Evolutionary conservation across 306 rosid genomes (phyloP).

Genomic region (Castanopsis chinensis): DNA sequence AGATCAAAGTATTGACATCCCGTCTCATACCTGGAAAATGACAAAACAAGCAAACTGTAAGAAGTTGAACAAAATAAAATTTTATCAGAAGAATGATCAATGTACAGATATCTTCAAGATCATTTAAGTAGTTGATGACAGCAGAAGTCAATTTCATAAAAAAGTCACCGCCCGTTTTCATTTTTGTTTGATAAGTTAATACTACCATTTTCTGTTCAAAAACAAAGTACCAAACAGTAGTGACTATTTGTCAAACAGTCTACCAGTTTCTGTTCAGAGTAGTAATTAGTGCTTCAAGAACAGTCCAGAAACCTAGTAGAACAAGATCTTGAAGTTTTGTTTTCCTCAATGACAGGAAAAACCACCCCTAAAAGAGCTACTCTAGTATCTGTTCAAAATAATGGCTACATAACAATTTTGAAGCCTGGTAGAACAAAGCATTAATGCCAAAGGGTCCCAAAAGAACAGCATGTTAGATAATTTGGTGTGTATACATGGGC

Average conservation of each 20-base stretch:
- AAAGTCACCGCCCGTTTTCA: no score
- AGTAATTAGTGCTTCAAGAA: no score
- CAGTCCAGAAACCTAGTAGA: no score
- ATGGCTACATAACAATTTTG: not conserved
- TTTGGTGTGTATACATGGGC: not conserved
- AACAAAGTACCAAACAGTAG: no score
- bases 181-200: no score
- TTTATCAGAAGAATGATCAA: not conserved
- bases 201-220: no score
- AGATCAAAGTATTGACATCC: conserved; percentile 69
- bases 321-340: no score
- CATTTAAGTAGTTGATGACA: not conserved
- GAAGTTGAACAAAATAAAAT: not conserved
- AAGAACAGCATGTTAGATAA: not conserved
- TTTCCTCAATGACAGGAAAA: not conserved
- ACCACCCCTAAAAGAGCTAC: not conserved
- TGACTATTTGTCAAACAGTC: no score
- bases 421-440: not conserved
- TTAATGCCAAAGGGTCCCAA: not conserved
- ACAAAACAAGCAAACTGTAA: not conserved
- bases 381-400: not conserved
- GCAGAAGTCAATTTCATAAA: not conserved
- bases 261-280: no score
- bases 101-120: not conserved
- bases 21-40: conserved; percentile 77